Evolutionary conservation across 257 asterid species (phyloP), one percentile per base, ranked within the genome.

Genomic region (Nicotiana otophora): DNA sequence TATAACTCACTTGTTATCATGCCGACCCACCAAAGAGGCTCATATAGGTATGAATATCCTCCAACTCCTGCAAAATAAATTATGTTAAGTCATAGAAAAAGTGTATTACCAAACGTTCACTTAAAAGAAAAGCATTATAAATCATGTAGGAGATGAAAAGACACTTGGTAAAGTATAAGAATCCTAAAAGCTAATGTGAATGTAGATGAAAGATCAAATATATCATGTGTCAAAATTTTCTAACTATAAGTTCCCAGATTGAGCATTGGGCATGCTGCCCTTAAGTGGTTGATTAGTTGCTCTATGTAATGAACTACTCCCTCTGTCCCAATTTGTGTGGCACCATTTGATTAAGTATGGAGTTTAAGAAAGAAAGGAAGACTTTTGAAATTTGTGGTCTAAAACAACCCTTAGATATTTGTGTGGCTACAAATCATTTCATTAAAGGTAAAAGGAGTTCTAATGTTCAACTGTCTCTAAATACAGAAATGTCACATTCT

Each of bases 1-100:
- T 42, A 42, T 54, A 54, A 89, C 97, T 95, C 70, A 87, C 87
- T 95, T 54, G 60, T 54, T 54, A 54, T 15, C 60, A 54, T 54
- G 60, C 60, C 60, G 7, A 54, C 20, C 60, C 97, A 93, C 97
- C 97, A 93, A 42, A 93, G 88, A 70, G 97, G 97, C 88, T 93
- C 97, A 16, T 86, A 89, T 12, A 93, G 86, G 83, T 93, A 93
- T 17, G 93, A 93, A 80, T 91, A 93, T 51, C 97, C 97, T 86
- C 97, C 97, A 84, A 88, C 90, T 77, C 97, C 97, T 93, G 94
- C 63, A 66, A 77, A 39, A 84, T 69, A 63, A 36, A 26, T 60
- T 54, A 15, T 54, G 60, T 15, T 5, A 54, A 54, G 60, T 15
- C 60, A 15, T 17, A 54, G 8, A 54, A 54, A 54, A n/a, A 54